A percentile compares a stretch with the other conserved stretches of the same genome.
Evolutionary conservation across 2,329 filamentous ascomycete species (phyloP).

Genomic region (Penicillium vulpinum): DNA sequence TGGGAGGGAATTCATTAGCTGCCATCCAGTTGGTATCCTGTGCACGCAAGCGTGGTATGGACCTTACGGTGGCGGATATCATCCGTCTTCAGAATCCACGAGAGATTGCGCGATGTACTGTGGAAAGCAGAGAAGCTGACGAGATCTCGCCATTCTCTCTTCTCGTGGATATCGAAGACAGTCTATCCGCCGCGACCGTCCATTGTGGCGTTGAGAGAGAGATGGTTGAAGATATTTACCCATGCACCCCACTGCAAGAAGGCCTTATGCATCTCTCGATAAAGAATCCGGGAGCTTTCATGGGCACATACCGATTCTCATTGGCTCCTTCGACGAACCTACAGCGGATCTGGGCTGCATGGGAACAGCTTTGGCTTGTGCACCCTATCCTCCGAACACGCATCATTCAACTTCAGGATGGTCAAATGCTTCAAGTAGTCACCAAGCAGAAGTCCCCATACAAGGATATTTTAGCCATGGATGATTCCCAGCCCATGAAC

Average conservation of each 20-base stretch:
- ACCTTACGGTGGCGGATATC: constrained; percentile 17
- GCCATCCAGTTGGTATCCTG: constrained; percentile 31
- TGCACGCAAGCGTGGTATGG: constrained; percentile 18
- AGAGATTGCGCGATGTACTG: background rate
- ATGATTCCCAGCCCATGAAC: background rate
- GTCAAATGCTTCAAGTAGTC: constrained; percentile 1
- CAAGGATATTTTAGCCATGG: background rate
- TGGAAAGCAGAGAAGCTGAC: background rate
- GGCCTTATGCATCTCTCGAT: constrained; percentile 31
- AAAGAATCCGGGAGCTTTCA: background rate
- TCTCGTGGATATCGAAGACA: background rate
- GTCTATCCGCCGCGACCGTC: background rate
- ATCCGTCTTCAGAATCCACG: constrained; percentile 1
- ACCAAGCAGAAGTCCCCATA: background rate
- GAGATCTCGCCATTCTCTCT: constrained; percentile 1
- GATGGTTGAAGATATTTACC: constrained; percentile 39
- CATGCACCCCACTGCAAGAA: constrained; percentile 42
- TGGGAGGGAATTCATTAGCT: constrained; percentile 33
- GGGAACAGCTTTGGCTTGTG: constrained; percentile 5
- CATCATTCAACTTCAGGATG: constrained; percentile 13
- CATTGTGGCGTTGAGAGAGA: constrained; percentile 10
- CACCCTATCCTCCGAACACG: constrained; percentile 6
- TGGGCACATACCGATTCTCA: constrained; percentile 3
- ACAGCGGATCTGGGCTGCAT: background rate
- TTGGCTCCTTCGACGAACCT: background rate